A percentile compares a stretch with the other conserved stretches of the same genome.
These are phyloP conservation scores for Herpetospermum pedunculosum DNA, from an alignment of 306 rosid genomes.

Conservation along the genomic window DNA sequence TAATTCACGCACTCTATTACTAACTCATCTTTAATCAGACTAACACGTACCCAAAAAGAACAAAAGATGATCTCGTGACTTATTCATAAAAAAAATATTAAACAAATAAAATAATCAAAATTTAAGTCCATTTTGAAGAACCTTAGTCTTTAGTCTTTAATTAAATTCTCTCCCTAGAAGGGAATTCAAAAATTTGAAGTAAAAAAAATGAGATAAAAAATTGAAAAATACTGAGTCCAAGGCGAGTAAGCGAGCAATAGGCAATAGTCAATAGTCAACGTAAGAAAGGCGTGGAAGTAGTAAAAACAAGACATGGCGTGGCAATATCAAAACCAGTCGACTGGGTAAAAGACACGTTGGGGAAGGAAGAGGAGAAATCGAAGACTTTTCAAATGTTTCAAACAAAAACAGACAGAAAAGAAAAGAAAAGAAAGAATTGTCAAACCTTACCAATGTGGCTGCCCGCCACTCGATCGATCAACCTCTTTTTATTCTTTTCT, in stretches of 20 bases:
- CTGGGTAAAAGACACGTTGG: background rate
- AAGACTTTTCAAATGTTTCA: conserved; percentile 3
- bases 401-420: background rate
- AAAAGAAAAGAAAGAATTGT: background rate
- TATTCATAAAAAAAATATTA: no score
- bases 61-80: no score
- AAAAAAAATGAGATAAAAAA: no score
- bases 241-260: background rate
- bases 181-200: background rate
- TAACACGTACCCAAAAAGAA: no score
- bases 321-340: background rate
- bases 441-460: background rate
- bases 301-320: background rate
- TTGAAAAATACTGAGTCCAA: background rate
- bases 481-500: background rate
- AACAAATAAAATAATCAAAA: no score
- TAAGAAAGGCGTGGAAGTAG: background rate
- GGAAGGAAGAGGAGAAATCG: background rate
- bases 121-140: no score
- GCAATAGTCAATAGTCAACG: background rate
- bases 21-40: no score
- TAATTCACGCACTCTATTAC: no score
- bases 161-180: background rate
- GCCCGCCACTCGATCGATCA: conserved; percentile 5
- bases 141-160: no score